Conservation (phyloP, 1,284 basidiomycete genomes). For the Phellopilus nigrolimitatus region DNA sequence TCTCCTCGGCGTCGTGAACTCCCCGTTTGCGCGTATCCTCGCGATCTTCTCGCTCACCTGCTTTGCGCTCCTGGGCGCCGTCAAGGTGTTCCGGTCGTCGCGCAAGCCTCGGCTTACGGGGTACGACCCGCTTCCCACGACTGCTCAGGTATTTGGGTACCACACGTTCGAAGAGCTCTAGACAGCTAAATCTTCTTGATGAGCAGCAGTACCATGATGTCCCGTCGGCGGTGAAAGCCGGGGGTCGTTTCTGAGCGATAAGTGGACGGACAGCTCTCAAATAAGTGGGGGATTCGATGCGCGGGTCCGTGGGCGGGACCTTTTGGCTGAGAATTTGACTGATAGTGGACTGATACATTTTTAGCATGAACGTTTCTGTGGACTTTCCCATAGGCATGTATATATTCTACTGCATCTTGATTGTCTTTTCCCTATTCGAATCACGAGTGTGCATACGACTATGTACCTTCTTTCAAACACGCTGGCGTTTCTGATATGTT, state of each 20-base stretch:
- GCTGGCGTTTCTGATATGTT: constrained; percentile 3
- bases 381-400: not conserved
- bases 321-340: too few species aligned
- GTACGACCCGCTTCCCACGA: constrained; percentile 15
- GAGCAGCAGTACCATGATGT: constrained; percentile 9
- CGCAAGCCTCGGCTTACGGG: constrained; percentile 1
- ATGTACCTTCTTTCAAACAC: constrained; percentile 2
- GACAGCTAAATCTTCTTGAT: constrained; percentile 5
- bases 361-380: too few species aligned
- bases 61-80: constrained; percentile 8
- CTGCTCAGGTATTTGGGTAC: constrained; percentile 17
- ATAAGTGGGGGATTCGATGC: too few species aligned
- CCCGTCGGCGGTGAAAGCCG: not conserved
- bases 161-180: constrained; percentile 1
- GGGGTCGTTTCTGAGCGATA: constrained; percentile 9
- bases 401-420: not conserved
- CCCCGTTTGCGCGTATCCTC: constrained; percentile 3
- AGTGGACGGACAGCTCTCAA: too few species aligned
- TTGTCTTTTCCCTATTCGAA: not conserved
- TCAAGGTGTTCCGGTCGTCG: constrained; percentile 8
- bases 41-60: not conserved
- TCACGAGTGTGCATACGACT: too few species aligned
- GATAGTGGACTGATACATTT: not conserved
- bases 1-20: constrained; percentile 3
- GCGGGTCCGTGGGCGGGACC: too few species aligned